These are phyloP conservation scores for Stachybotrys chlorohalonatus DNA, from an alignment of 2,329 filamentous ascomycete species.

Conservation along the genomic window DNA sequence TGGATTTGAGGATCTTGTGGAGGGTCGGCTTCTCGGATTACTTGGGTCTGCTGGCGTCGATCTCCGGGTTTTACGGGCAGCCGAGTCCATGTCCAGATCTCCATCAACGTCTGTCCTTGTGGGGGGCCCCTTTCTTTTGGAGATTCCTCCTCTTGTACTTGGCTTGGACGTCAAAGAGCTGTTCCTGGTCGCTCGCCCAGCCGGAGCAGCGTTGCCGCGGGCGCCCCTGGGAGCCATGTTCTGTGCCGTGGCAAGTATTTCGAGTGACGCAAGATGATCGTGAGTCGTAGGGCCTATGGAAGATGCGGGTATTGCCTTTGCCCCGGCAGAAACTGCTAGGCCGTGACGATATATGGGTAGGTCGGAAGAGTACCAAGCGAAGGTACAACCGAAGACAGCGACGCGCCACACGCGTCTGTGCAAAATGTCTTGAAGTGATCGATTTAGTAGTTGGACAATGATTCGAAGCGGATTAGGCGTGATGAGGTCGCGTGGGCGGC, in stretches of 20 bases:
- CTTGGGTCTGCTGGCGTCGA: slow-evolving; percentile 14
- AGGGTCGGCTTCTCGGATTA: slow-evolving; percentile 18
- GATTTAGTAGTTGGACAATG: too few relatives aligned
- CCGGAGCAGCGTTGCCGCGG: slow-evolving; percentile 9
- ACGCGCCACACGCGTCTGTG: too few relatives aligned
- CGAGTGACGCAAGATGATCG: neutral
- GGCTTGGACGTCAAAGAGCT: slow-evolving; percentile 17
- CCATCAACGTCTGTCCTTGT: slow-evolving; percentile 43
- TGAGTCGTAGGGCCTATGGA: slow-evolving; percentile 1
- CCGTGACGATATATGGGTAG: too few relatives aligned
- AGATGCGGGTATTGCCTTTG: slow-evolving; percentile 1
- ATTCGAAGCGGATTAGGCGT: too few relatives aligned
- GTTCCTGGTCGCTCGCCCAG: slow-evolving; percentile 21
- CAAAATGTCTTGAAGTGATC: too few relatives aligned
- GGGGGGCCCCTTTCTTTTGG: slow-evolving; percentile 34
- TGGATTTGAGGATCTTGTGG: slow-evolving; percentile 14
- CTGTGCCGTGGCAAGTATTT: neutral
- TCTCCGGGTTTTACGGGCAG: slow-evolving; percentile 24
- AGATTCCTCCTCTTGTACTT: slow-evolving; percentile 37
- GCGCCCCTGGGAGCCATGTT: slow-evolving; percentile 26
- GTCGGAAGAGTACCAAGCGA: too few relatives aligned
- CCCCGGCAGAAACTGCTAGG: too few relatives aligned
- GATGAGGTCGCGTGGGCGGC: too few relatives aligned
- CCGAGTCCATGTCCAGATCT: slow-evolving; percentile 48
- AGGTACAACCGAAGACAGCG: too few relatives aligned